Evolutionary conservation across 2,329 filamentous ascomycete genomes (phyloP), one percentile per base, ranked within the genome.

Genomic region (Ceratocystis variospora): DNA sequence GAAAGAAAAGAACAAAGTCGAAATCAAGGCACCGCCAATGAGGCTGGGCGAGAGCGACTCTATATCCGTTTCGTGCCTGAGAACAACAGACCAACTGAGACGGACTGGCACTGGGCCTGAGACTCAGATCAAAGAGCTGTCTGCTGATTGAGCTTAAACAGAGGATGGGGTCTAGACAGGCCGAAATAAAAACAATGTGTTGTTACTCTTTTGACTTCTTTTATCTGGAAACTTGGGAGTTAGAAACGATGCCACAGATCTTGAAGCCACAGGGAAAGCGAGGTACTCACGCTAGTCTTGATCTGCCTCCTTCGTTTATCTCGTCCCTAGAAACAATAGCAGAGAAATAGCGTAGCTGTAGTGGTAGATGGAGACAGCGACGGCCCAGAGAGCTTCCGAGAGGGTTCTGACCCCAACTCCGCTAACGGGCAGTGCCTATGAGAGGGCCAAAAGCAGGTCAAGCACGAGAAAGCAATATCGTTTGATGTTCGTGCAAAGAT

Each of bases 1-100:
- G 65, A 70, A 70, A 72, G 67, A 69, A 75, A 71, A 71, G 73
- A 71, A 71, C 69, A 69, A 71, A 73, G 71, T 70, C 68, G 73
- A 72, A 71, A 72, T 71, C 71, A 70, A 69, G 68, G 70, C 71
- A 73, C 69, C 10, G 10, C 37, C 37, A 69, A 70, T 71, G 69
- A 71, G 70, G 70, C 71, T 72, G 68, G 71, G 69, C 66, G 71
- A 70, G 69, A 72, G 71, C 28, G 28, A 28, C 25, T 63, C 61
- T 63, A 63, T 63, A 63, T 63, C 50, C 45, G 44, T 33, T 63
- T 63, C 45, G 45, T 22, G 44, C 45, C 28, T 50, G n/a, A 15
- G 15, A 45, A 33, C 61, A 53, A 53, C 22, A 50, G 44, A 53
- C 61, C 45, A 53, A 28, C n/a, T 19, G 45, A 63, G 46, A 63